Evolutionary conservation across 1,284 basidiomycete species (phyloP), one percentile per base, ranked within the genome.

Genomic region (Sanghuangporus baumii): DNA sequence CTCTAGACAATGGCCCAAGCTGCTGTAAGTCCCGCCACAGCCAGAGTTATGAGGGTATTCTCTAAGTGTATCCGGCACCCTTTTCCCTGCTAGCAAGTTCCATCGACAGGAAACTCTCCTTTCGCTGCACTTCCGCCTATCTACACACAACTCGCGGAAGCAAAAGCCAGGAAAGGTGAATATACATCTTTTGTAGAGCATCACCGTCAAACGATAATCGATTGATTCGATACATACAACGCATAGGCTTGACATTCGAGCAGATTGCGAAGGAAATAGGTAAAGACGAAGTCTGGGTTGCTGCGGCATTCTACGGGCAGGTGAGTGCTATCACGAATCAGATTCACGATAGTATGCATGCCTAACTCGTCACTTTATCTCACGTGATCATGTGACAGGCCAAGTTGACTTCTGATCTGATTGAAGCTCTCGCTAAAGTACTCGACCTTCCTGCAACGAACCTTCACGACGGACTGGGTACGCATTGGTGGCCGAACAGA

Each of bases 261-360:
- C 76, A 84, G 55, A 86, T 94, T 66, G 89, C 83, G 4, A 78
- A 86, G 64, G 78, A 78, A 12, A 80, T 94, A 63, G 83, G 81
- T n/a, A 86, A 83, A 69, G 89, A 92, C 68, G 93, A 96, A 73
- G 82, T 94, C 43, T 96, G 91, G 91, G 82, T 93, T n/a, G 93
- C 93, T 1, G 85, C 92, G 0, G 81, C 89, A 47, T 93, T 95
- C 75, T 94, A 93, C 68, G 93, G 89, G 7, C 91, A 94, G 78
- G 88, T 87, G 65, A 36, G 78, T 46, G 43, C 57, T 41, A 20
- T 34, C 18, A n/a, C n/a, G n/a, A n/a, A n/a, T n/a, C n/a, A n/a
- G n/a, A n/a, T n/a, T n/a, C n/a, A 7, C 43, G 40, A 26, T 47
- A 47, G 59, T 31, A 7, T 54, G 16, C 16, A 20, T 37, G 51